Base-by-base conservation (phyloP, 2,329 filamentous ascomycete genomes). In the Sclerotinia nivalis region DNA sequence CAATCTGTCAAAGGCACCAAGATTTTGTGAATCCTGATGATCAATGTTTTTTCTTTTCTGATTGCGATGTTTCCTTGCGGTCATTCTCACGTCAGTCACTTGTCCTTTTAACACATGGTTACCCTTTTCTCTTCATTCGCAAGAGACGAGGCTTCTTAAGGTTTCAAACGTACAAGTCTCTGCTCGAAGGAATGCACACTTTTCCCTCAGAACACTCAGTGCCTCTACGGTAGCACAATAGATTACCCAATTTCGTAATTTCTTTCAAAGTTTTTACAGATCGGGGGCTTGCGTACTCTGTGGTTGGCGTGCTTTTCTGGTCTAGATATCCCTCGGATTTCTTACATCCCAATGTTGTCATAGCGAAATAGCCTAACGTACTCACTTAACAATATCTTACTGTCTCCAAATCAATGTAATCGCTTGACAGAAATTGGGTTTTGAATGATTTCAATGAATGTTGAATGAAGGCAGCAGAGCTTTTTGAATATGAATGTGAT, bases 21-120 rank as follows among this genome's bases (percentile, higher is more conserved):
- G 77, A 78, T 79, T 73, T 77, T 79, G 78, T 77, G 77, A 74
- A 72, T 73, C 73, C 74, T 78, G 75, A 79, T 75, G 77, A 78
- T 77, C 75, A 78, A 64, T 78, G 77, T 78, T 78, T 79, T 43
- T 78, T 73, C 73, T 75, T 78, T 79, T 69, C 73, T 76, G 75
- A 72, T 77, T 77, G 73, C 74, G 73, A 76, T 75, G 71, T 72
- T 73, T 74, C 64, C 54, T 68, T 70, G 67, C 60, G 22, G 67
- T 69, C 40, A 45, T 64, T 69, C 56, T 55, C 58, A 55, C 28
- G 59, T 65, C 67, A 69, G 67, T 64, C 50, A 25, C 49, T 66
- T 66, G 62, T 66, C 68, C 69, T 74, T 74, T 75, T 73, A 73
- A 64, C 61, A 40, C 18, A 64, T 25, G 47, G 47, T 52, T 22